These are phyloP conservation scores for Fusarium sp. DNA, from an alignment of 2,329 filamentous ascomycete genomes.

Conservation along the genomic window DNA sequence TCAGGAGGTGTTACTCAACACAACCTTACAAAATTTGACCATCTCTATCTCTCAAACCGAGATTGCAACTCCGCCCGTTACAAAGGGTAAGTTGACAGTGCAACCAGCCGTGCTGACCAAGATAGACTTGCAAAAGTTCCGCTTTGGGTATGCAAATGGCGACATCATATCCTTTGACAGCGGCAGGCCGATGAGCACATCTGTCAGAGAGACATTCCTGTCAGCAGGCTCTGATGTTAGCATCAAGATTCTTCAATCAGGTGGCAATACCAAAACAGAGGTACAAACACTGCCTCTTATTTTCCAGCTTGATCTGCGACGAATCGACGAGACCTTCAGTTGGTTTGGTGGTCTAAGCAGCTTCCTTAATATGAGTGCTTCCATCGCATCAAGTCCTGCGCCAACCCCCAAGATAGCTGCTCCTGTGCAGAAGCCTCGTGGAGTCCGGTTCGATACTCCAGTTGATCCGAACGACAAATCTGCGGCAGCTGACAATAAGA, in stretches of 20 bases:
- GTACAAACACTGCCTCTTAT: conserved; percentile 82
- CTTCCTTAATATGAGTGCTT: conserved; percentile 88
- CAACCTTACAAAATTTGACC: conserved; percentile 61
- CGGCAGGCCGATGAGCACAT: conserved; percentile 68
- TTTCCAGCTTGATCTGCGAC: conserved; percentile 81
- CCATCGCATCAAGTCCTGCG: conserved; percentile 80
- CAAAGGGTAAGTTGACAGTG: conserved; percentile 43
- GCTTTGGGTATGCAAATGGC: conserved; percentile 72
- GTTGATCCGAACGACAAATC: conserved; percentile 64
- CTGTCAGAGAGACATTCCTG: conserved; percentile 70
- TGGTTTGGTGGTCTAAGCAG: conserved; percentile 94
- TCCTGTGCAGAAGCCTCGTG: conserved; percentile 62
- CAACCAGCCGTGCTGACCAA: conserved; percentile 51
- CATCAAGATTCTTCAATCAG: conserved; percentile 63
- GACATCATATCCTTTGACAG: conserved; percentile 74
- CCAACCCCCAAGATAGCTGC: conserved; percentile 56
- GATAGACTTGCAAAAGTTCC: conserved; percentile 68
- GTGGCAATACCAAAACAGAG: conserved; percentile 66
- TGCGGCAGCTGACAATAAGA: conserved; percentile 70
- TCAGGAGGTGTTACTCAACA: conserved; percentile 66
- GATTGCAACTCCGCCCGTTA: conserved; percentile 17
- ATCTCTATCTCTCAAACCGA: conserved; percentile 47
- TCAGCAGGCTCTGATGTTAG: conserved; percentile 70
- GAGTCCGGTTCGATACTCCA: conserved; percentile 70
- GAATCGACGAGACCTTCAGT: conserved; percentile 86